phyloP scores from a whole-genome alignment of 495 filamentous ascomycete species.

The Barbatosphaeria neglecta region DNA sequence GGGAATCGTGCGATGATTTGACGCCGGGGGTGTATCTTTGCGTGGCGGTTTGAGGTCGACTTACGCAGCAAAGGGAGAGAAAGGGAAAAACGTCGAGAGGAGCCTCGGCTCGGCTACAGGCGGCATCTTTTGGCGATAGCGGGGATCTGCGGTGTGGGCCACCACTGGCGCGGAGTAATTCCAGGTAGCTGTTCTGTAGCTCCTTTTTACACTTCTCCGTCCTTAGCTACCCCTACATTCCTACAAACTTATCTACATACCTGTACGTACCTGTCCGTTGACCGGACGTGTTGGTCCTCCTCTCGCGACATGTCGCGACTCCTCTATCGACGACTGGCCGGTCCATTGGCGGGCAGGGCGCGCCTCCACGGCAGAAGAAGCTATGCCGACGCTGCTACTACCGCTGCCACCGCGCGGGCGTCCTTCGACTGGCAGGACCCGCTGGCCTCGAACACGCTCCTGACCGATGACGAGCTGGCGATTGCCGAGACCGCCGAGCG shows the following conservation, averaged over 20 bases:
- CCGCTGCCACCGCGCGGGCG: slow-evolving; percentile 4
- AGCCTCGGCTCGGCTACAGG: too few species aligned
- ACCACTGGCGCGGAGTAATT: too few species aligned
- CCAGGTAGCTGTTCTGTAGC: too few species aligned
- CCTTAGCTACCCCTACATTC: too few species aligned
- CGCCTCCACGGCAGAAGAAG: slow-evolving; percentile 9
- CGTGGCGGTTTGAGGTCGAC: slow-evolving; percentile 2
- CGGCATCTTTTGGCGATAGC: too few species aligned
- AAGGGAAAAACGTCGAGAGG: too few species aligned
- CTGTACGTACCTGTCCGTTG: too few species aligned
- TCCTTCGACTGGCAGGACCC: slow-evolving; percentile 91
- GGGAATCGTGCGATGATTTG: neutral
- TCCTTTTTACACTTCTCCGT: too few species aligned
- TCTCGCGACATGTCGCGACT: neutral
- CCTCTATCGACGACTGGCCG: neutral
- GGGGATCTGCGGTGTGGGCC: too few species aligned
- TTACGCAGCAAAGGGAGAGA: too few species aligned
- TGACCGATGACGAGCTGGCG: slow-evolving; percentile 82
- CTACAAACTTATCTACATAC: too few species aligned
- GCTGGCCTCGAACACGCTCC: slow-evolving; percentile 55
- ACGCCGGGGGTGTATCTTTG: neutral
- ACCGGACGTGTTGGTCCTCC: too few species aligned
- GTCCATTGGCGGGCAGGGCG: neutral
- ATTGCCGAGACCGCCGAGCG: slow-evolving; percentile 78
- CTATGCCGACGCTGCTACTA: slow-evolving; percentile 21